Evolutionary conservation across 2,329 filamentous ascomycete species (phyloP).

Genomic region (Niveomyces coronatus): DNA sequence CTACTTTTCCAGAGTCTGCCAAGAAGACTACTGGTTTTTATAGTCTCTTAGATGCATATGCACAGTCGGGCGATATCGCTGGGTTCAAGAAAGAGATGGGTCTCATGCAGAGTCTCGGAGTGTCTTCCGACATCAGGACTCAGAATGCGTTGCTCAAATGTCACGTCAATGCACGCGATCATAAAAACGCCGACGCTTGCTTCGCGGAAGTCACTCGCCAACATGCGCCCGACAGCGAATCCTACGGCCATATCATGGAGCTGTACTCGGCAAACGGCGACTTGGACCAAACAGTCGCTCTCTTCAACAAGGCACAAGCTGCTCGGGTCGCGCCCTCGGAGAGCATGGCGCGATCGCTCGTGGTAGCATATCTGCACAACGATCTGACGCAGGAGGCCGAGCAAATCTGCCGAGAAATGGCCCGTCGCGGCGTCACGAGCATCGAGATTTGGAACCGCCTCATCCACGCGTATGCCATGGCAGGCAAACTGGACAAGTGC

Average conservation of each 20-base stretch:
- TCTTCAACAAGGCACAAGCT: constrained; percentile 54
- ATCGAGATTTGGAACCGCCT: constrained; percentile 71
- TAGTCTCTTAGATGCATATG: constrained; percentile 62
- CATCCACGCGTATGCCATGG: constrained; percentile 56
- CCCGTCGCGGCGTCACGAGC: constrained; percentile 38
- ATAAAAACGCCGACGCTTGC: constrained; percentile 51
- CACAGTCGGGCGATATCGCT: constrained; percentile 53
- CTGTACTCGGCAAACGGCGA: constrained; percentile 61
- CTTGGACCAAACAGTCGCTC: constrained; percentile 52
- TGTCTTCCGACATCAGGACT: constrained; percentile 46
- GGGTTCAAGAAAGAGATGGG: constrained; percentile 52
- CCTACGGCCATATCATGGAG: constrained; percentile 64
- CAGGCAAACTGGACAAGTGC: constrained; percentile 41
- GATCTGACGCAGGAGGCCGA: constrained; percentile 26
- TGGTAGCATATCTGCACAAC: constrained; percentile 53
- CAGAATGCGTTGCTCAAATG: constrained; percentile 75
- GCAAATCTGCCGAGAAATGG: constrained; percentile 36
- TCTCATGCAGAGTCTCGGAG: constrained; percentile 45
- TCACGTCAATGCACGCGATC: constrained; percentile 54
- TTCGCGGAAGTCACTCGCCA: constrained; percentile 49
- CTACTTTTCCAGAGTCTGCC: constrained; percentile 25
- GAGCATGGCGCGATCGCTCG: constrained; percentile 52
- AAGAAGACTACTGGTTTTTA: constrained; percentile 30
- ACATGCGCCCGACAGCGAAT: constrained; percentile 48
- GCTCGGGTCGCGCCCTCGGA: constrained; percentile 38